Base-by-base conservation (phyloP, 164 flowering plant genomes). In the Berberis vulgaris region DNA sequence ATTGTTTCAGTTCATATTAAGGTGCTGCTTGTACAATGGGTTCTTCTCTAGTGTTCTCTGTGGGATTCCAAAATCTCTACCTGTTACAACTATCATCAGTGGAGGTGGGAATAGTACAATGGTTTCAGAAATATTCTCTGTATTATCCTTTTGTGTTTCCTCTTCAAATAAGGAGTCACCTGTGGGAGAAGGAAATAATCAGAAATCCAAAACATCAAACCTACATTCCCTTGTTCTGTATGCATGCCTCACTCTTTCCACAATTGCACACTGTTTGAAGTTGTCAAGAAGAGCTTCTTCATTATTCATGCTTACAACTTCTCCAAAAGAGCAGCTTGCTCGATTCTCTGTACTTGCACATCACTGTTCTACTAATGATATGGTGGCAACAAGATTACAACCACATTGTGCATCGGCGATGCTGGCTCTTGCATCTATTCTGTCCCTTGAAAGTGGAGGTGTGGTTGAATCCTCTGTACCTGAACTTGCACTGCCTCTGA, bases 101-200 rank as follows among this genome's bases (percentile, higher is more conserved):
- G 97, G 99, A 41, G 93, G 97, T 66, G 96, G 81, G 11, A 96
- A 94, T 77, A 84, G 86, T 57, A 86, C 96, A 8, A 75, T 91
- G 67, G 65, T 91, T 72, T 81, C 99, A 45, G 96, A 87, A 64
- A 76, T 91, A 47, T 94, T 91, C 69, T 77, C 93, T 61, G 60
- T 87, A 55, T 69, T 94, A 70, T 81, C 89, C 38, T 49, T 78
- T 1, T 92, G 96, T 64, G 73, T 82, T 69, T 68, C 81, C 41
- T 69, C 78, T 57, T 62, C 66, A 49, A 75, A 72, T 45, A 86
- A 84, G 69, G 87, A 85, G 59, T 58, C 72, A 52, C 80, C 82
- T 63, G 65, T 69, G 12, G 82, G 75, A 45, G 95, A 83, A 68
- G 58, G 70, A 59, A 70, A 47, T 57, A 80, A 77, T 65, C 58